Evolutionary conservation across 306 rosid genomes (phyloP), one percentile per base, ranked within the genome.

Genomic region (Lathyrus sativus): DNA sequence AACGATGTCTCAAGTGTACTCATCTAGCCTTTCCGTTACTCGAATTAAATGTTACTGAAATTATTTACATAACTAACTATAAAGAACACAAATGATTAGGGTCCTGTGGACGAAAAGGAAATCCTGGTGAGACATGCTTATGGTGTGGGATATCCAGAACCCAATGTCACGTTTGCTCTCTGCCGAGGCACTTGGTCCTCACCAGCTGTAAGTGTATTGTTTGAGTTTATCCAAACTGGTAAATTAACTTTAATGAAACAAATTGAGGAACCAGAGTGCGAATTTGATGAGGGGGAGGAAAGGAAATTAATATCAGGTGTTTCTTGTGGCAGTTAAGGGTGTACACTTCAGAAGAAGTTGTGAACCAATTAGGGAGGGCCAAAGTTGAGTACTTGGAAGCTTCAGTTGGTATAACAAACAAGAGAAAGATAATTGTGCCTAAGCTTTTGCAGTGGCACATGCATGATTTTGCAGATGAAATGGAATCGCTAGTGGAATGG

Each of bases 311-410:
- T 11, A 6, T 31, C 4, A 61, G 46, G 39, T 66, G 18, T 66
- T 71, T 64, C 2, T 43, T 56, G n/a, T 56, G 60, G 85, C 90
- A 88, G 98, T 28, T 93, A 50, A 86, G 98, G 78, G 89, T 93
- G 37, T 93, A 93, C 53, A 88, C 87, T 3, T 66, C 96, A 22
- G 88, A 86, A 0, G 88, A 93, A 67, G 83, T 93, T 33, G 88
- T 85, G 68, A 75, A 88, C 70, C 95, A 93, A 65, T 62, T 93
- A 76, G 91, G 85, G 66, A 82, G 80, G 41, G 98, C 97, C 9
- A 90, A 86, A 79, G 89, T 84, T 72, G 97, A 90, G 79, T 93
- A 88, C 76, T 81, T 93, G 85, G 98, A 90, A 78, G 98, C 98
- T 67, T 78, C 98, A 2, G 84, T 90, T 11, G 96, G 91, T 41